These are phyloP conservation scores for Lanmaoa pseudosensibilis DNA, from an alignment of 768 basidiomycete species.

Conservation along the genomic window DNA sequence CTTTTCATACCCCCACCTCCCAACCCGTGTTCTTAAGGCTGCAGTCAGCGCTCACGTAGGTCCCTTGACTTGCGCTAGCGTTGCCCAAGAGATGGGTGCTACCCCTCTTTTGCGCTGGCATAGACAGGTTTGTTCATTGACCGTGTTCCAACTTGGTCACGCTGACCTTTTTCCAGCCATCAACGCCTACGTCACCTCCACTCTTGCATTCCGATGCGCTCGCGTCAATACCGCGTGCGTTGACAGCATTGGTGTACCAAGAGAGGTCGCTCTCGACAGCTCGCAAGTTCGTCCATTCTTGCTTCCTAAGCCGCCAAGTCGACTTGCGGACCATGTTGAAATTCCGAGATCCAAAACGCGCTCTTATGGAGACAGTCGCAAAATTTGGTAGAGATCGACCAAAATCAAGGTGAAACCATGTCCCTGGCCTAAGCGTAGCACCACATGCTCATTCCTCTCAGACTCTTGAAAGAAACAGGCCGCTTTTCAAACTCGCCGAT, in stretches of 20 bases:
- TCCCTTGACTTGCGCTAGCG: conserved; percentile 73
- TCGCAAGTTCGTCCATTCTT: conserved; percentile 84
- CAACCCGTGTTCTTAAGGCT: conserved; percentile 87
- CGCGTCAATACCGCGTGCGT: conserved; percentile 80
- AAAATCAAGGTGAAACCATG: conserved; percentile 55
- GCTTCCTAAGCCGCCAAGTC: conserved; percentile 84
- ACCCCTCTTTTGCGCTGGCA: conserved; percentile 79
- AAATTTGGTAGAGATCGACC: conserved; percentile 68
- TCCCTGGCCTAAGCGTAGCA: neutral
- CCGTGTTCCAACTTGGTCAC: neutral
- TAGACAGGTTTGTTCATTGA: conserved; percentile 51
- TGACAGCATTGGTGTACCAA: conserved; percentile 88
- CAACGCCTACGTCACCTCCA: conserved; percentile 46
- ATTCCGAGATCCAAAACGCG: conserved; percentile 79
- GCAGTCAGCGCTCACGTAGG: conserved; percentile 93
- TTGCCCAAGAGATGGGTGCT: conserved; percentile 86
- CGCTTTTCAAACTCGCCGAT: conserved; percentile 87
- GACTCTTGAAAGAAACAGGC: conserved; percentile 90
- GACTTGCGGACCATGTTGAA: conserved; percentile 80
- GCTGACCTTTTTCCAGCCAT: conserved; percentile 39
- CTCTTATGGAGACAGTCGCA: conserved; percentile 68
- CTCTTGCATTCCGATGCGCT: conserved; percentile 84
- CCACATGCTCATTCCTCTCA: conserved; percentile 28
- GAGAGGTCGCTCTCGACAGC: conserved; percentile 82
- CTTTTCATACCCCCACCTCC: conserved; percentile 83